Base-by-base conservation (phyloP, 2,329 filamentous ascomycete genomes). In the Sporothrix sp. region DNA sequence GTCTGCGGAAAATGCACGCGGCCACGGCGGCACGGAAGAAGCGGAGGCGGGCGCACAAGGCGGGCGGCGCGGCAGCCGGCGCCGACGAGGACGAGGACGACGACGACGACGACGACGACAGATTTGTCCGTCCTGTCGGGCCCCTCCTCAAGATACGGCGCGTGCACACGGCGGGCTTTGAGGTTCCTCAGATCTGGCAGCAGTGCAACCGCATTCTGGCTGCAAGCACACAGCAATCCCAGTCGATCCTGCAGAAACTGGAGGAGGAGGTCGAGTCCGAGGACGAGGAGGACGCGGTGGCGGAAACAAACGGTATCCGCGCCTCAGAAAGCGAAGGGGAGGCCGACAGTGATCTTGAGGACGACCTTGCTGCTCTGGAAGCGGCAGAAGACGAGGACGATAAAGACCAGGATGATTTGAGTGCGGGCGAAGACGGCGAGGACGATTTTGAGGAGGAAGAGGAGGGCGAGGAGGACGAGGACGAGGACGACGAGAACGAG, bases 181-280 rank as follows among this genome's bases (percentile, higher is more conserved):
- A 85, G 59, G 83, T 86, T 10, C 80, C 83, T 18, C 91, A 97
- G 67, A 82, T 98, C 38, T 98, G 91, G 86, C 87, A 96, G 66
- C 93, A 98, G 69, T 85, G 88, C 8, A 84, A 82, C 61, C 81
- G 86, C 59, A 87, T 97, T 18, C 82, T 97, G 52, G 76, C 66
- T 11, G 73, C 74, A 42, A 68, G 76, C 10, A 58, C 80, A 40
- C 65, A 69, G 37, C 72, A 77, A 56, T 73, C 75, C 0, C 66
- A 71, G 43, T 64, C 67, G 6, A 61, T 68, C 4, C 61, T 81
- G 14, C 64, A 69, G 45, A 74, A 75, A 56, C 61, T 81, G 28
- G 70, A 76, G 58, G 71, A 72, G 53, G 62, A 58, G 18, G 62
- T 85, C 55, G 64, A 61, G 37, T 62, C 68, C 1, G 53, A 57